phyloP scores from a whole-genome alignment of 2,329 filamentous ascomycete genomes.

The Rhynchosporium secalis region DNA sequence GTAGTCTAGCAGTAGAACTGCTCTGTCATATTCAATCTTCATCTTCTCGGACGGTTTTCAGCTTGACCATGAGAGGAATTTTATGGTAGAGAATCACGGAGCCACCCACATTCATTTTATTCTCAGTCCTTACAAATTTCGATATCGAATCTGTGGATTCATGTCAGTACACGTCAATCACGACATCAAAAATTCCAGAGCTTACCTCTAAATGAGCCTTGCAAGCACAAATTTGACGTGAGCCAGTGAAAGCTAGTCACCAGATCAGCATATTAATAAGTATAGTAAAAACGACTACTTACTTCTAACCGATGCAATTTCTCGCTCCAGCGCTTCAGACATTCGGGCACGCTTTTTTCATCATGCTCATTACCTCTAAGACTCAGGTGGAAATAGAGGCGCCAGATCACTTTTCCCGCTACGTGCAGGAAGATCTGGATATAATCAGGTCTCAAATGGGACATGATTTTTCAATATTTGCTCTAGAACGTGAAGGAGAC shows the following conservation, averaged over 20 bases:
- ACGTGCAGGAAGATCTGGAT: background rate
- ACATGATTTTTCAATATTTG: too few relatives aligned
- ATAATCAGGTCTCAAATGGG: too few relatives aligned
- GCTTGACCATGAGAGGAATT: constrained; percentile 5
- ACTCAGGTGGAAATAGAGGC: constrained; percentile 29
- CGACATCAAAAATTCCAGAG: background rate
- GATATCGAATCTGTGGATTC: constrained; percentile 11
- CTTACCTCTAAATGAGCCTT: constrained; percentile 34
- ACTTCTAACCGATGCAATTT: constrained; percentile 39
- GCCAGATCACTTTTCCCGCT: background rate
- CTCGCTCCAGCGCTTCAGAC: constrained; percentile 20
- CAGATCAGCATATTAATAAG: background rate
- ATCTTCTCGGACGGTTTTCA: background rate
- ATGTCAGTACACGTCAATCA: background rate
- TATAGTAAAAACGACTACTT: background rate
- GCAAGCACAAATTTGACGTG: constrained; percentile 37
- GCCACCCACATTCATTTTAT: constrained; percentile 12
- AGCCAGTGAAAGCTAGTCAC: constrained; percentile 29
- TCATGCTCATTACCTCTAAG: constrained; percentile 16
- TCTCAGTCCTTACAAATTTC: constrained; percentile 15
- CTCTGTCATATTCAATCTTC: too few relatives aligned
- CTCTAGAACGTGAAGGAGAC: too few relatives aligned
- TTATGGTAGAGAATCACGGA: constrained; percentile 10
- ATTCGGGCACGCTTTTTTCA: constrained; percentile 21
- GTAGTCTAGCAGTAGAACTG: too few relatives aligned